Conservation (phyloP, 2,329 filamentous ascomycete species). For the Cladosporium sp. region DNA sequence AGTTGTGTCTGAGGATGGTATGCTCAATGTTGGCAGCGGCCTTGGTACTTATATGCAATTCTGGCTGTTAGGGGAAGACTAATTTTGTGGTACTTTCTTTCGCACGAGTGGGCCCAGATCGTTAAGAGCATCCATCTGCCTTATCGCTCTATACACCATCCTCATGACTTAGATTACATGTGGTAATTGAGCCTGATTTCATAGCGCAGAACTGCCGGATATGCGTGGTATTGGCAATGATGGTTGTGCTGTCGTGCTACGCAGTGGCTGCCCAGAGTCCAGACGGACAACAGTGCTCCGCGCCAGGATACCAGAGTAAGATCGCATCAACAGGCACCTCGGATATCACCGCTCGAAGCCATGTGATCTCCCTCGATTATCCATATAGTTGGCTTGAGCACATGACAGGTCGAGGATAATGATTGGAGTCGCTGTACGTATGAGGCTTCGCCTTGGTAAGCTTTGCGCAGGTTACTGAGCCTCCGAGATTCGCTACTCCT, state of each 20-base stretch:
- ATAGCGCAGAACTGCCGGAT: background rate
- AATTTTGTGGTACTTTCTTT: background rate
- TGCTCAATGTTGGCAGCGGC: background rate
- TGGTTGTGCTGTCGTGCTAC: background rate
- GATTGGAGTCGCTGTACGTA: background rate
- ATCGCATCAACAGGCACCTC: background rate
- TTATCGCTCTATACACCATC: background rate
- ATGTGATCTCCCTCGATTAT: background rate
- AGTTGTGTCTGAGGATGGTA: conserved; percentile 2
- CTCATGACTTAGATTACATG: background rate
- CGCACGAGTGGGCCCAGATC: background rate
- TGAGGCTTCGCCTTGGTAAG: conserved; percentile 13
- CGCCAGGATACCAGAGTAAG: background rate
- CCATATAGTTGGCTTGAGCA: background rate
- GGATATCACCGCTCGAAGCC: background rate
- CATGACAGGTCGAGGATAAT: background rate
- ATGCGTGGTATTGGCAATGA: conserved; percentile 2
- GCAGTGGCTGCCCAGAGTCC: background rate
- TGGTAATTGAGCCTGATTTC: conserved; percentile 14
- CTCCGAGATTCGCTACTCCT: background rate
- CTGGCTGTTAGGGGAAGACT: background rate
- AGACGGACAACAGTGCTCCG: conserved; percentile 7
- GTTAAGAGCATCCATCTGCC: background rate
- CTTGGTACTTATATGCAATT: conserved; percentile 3
- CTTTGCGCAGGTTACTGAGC: conserved; percentile 7